phyloP scores from a whole-genome alignment of 345 rosid species.

The Murraya koenigii region DNA sequence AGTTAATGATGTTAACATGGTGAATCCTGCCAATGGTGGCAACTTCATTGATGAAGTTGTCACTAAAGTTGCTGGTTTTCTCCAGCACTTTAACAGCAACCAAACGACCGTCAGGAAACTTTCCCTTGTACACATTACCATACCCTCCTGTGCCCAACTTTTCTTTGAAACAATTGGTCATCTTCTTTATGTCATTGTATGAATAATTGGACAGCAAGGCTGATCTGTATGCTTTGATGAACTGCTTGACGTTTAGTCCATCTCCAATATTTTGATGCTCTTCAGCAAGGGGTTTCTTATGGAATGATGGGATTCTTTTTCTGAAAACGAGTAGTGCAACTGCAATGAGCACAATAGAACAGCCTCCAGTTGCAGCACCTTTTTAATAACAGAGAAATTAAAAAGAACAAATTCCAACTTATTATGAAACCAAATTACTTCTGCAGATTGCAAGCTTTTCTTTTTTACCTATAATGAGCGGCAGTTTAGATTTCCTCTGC shows the following conservation, averaged over 20 bases:
- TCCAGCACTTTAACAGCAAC: conserved; percentile 23
- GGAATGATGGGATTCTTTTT: not conserved
- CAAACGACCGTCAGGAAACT: conserved; percentile 11
- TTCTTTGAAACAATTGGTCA: conserved; percentile 22
- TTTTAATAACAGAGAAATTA: not conserved
- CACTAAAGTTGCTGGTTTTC: conserved; percentile 6
- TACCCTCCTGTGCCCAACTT: conserved; percentile 30
- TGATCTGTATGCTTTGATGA: conserved; percentile 30
- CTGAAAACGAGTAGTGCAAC: conserved; percentile 10
- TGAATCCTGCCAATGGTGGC: conserved; percentile 27
- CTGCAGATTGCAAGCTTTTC: not conserved
- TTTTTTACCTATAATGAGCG: conserved; percentile 2
- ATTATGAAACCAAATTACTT: not conserved
- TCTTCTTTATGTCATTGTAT: conserved; percentile 28
- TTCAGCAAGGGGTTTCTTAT: not conserved
- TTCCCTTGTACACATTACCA: conserved; percentile 25
- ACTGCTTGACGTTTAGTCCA: conserved; percentile 20
- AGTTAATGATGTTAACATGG: conserved; percentile 26
- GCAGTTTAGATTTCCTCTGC: not conserved
- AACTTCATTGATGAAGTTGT: conserved; percentile 30
- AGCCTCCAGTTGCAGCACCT: conserved; percentile 35
- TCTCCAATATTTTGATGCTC: conserved; percentile 17
- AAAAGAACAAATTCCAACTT: not conserved
- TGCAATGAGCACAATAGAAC: not conserved
- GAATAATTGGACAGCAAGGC: conserved; percentile 22